Percentiles rank a stretch among this genome's conserved stretches.
Evolutionary conservation across 768 basidiomycete species (phyloP).

Genomic region (Trichaptum fuscoviolaceum): DNA sequence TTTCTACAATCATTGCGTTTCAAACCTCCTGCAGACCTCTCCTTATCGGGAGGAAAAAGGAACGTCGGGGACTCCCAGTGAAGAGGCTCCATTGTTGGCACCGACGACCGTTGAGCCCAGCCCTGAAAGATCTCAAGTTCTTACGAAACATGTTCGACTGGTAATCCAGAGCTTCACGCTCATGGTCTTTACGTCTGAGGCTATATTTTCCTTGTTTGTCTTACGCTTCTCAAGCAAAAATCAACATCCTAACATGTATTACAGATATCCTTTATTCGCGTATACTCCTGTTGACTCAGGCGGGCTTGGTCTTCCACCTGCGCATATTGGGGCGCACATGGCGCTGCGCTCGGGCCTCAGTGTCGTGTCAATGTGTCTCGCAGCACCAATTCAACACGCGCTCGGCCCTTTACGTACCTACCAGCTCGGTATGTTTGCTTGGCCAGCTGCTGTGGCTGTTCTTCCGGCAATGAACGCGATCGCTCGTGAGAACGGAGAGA

Average conservation of each 20-base stretch:
- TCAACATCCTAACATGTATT: background rate
- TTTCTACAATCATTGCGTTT: background rate
- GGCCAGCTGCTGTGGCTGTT: constrained; percentile 8
- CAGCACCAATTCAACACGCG: constrained; percentile 5
- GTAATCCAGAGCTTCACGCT: constrained; percentile 7
- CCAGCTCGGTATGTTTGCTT: constrained; percentile 7
- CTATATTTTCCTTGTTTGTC: constrained; percentile 10
- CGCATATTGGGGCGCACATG: constrained; percentile 14
- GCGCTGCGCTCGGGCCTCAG: constrained; percentile 10
- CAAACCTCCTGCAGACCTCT: background rate
- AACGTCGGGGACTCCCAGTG: background rate
- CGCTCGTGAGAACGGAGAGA: constrained; percentile 5
- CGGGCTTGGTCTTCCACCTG: constrained; percentile 12
- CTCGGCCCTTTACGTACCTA: constrained; percentile 11
- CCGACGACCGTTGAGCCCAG: background rate
- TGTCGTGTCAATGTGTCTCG: constrained; percentile 6
- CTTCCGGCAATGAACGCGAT: constrained; percentile 9
- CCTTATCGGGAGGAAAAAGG: background rate
- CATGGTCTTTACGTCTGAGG: constrained; percentile 11
- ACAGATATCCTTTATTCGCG: constrained; percentile 12
- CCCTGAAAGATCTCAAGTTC: background rate
- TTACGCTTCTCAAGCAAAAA: background rate
- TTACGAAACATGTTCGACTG: constrained; percentile 10
- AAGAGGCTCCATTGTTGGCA: background rate
- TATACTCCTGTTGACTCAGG: constrained; percentile 14